Evolutionary conservation across 2,329 filamentous ascomycete species (phyloP), one percentile per base, ranked within the genome.

Genomic region (Aspergillus ustus): DNA sequence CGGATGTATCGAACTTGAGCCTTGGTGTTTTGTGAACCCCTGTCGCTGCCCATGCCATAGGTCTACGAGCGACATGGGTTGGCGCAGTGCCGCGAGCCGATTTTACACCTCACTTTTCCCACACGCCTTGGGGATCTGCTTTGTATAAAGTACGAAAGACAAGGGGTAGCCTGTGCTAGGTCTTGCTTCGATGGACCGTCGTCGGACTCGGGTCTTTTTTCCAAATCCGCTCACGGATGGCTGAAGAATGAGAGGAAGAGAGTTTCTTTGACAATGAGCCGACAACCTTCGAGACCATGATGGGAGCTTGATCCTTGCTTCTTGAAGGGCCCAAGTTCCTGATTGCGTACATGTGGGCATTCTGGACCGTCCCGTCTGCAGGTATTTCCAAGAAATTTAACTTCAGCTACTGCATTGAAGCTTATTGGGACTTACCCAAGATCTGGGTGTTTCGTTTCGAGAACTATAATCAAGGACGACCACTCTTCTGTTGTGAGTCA

Each of bases 141-240:
- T n/a, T n/a, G 48, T 28, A 55, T 52, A 60, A 60, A 57, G 52
- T 52, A 60, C 52, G 44, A 40, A 51, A 49, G 17, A 19, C 44
- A n/a, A 49, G 31, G 53, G 25, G 44, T 20, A 25, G 22, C 13
- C 31, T 54, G 37, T 45, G 52, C 22, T 25, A 43, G 34, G 31
- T 22, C 51, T 40, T 25, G 51, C 25, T 29, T 9, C 9, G 20
- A n/a, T 9, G 3, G n/a, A 20, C 25, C 15, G 13, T 46, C 25
- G 43, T 40, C 6, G 15, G 19, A 44, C 55, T 57, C 55, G 55
- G 34, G 45, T 43, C n/a, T 19, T 31, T 52, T 57, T 51, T 43
- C 7, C 31, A 44, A 46, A 20, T 44, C 43, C 11, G 31, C 25
- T 20, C 22, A n/a, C 20, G 20, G 13, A 15, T 28, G n/a, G 25